A percentile compares a stretch with the other conserved stretches of the same genome.
phyloP scores from a whole-genome alignment of 345 rosid species.

The Hevea brasiliensis region DNA sequence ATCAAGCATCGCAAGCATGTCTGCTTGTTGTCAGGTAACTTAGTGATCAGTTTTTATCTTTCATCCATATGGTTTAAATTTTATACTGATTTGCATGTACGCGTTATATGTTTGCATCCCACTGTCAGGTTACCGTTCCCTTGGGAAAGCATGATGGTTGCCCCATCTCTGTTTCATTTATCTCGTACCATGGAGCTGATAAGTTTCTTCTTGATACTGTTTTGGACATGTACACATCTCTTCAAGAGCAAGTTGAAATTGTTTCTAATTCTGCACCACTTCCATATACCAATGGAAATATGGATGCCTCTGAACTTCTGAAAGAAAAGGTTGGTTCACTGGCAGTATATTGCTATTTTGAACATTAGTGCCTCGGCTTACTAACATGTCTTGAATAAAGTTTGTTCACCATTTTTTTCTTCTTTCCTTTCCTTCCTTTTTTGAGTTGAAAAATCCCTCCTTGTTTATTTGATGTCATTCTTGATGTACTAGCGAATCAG shows the following conservation, averaged over 20 bases:
- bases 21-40: conserved; percentile 91
- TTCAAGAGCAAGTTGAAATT: conserved; percentile 68
- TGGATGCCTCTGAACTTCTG: conserved; percentile 76
- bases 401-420: not conserved
- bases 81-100: not conserved
- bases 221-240: conserved; percentile 69
- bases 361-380: not conserved
- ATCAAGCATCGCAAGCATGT: conserved; percentile 80
- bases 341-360: not conserved
- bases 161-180: conserved; percentile 77
- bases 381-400: not conserved
- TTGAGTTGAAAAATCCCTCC: not conserved
- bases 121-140: conserved; percentile 72
- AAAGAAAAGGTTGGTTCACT: conserved; percentile 75
- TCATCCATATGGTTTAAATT: conserved; percentile 10
- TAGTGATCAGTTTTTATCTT: conserved; percentile 6
- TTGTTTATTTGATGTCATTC: not conserved
- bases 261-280: conserved; percentile 53
- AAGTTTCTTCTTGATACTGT: conserved; percentile 88
- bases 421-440: not conserved
- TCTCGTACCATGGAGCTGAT: conserved; percentile 79
- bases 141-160: conserved; percentile 65
- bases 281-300: conserved; percentile 48
- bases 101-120: conserved; percentile 15
- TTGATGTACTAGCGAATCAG: not conserved